Evolutionary conservation across 1,284 basidiomycete species (phyloP).

Genomic region (Trichosporon sp.): DNA sequence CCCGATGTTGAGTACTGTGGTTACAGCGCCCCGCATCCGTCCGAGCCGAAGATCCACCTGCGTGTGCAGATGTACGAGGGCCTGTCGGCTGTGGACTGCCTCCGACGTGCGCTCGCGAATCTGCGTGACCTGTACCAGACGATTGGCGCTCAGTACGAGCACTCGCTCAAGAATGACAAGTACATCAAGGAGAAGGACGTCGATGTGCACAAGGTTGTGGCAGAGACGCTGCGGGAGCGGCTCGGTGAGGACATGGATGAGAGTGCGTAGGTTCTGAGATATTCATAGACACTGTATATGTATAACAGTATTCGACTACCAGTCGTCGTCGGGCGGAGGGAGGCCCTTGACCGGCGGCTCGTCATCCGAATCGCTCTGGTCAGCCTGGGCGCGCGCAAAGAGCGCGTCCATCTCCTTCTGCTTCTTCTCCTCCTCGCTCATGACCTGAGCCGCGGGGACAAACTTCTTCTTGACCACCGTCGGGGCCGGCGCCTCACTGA

Average conservation of each 20-base stretch:
- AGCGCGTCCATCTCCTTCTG: slow-evolving; percentile 42
- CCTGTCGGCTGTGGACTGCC: slow-evolving; percentile 68
- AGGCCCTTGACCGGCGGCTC: slow-evolving; percentile 27
- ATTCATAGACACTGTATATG: slow-evolving; percentile 7
- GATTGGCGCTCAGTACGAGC: slow-evolving; percentile 61
- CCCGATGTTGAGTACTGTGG: slow-evolving; percentile 99
- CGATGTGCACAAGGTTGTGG: slow-evolving; percentile 42
- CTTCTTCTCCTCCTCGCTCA: slow-evolving; percentile 43
- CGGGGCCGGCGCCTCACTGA: slow-evolving; percentile 38
- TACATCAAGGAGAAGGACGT: slow-evolving; percentile 42
- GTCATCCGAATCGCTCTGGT: slow-evolving; percentile 35
- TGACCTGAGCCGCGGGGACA: slow-evolving; percentile 36
- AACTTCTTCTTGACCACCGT: slow-evolving; percentile 33
- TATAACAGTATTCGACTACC: slow-evolving; percentile 16
- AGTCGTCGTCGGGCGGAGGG: slow-evolving; percentile 42
- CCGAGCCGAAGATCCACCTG: slow-evolving; percentile 90
- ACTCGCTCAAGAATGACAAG: slow-evolving; percentile 30
- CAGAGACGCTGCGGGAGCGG: slow-evolving; percentile 32
- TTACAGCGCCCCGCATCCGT: slow-evolving; percentile 93
- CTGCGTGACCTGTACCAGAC: slow-evolving; percentile 67
- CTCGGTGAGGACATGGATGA: slow-evolving; percentile 28
- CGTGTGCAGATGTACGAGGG: slow-evolving; percentile 97
- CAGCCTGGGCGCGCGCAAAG: slow-evolving; percentile 40
- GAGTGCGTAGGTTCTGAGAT: background rate
- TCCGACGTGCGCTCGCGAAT: slow-evolving; percentile 66